phyloP scores from a whole-genome alignment of 2,329 filamentous ascomycete species.

The Lanzia echinophila region DNA sequence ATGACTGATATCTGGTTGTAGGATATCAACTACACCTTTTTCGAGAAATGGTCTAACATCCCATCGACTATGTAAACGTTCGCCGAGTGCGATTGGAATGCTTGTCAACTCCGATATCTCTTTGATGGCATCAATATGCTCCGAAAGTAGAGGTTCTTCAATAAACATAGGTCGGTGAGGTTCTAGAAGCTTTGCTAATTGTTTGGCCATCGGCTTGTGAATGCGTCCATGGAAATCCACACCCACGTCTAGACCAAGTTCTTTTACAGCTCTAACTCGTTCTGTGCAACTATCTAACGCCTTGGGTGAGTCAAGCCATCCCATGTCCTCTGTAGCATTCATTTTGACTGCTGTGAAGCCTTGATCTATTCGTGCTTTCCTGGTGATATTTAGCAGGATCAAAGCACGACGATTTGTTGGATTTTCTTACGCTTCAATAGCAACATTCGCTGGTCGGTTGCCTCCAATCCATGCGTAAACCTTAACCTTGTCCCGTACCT shows the following conservation, averaged over 20 bases:
- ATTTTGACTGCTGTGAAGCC: slow-evolving; percentile 67
- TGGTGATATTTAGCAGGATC: slow-evolving; percentile 21
- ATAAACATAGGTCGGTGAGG: slow-evolving; percentile 68
- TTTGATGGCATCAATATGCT: slow-evolving; percentile 54
- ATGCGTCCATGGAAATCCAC: slow-evolving; percentile 74
- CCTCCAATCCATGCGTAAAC: slow-evolving; percentile 78
- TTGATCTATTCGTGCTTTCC: slow-evolving; percentile 50
- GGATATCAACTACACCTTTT: slow-evolving; percentile 58
- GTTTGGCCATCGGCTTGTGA: slow-evolving; percentile 76
- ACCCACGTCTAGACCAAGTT: slow-evolving; percentile 63
- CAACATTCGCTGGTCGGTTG: slow-evolving; percentile 61
- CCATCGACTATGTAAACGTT: slow-evolving; percentile 66
- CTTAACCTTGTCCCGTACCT: slow-evolving; percentile 60
- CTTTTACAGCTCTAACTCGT: slow-evolving; percentile 61
- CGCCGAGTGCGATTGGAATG: slow-evolving; percentile 64
- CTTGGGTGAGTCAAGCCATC: slow-evolving; percentile 67
- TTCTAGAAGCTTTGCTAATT: slow-evolving; percentile 60
- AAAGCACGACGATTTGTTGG: not conserved
- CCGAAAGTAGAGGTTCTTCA: slow-evolving; percentile 65
- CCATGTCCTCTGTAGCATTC: slow-evolving; percentile 71
- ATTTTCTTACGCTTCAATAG: slow-evolving; percentile 48
- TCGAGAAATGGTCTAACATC: slow-evolving; percentile 68
- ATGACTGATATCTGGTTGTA: slow-evolving; percentile 68
- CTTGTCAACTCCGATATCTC: slow-evolving; percentile 50
- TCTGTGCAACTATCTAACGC: slow-evolving; percentile 58